Base-by-base conservation (phyloP, 1,139 yeast genomes). In the Hemisphaericaspora subhashii region DNA sequence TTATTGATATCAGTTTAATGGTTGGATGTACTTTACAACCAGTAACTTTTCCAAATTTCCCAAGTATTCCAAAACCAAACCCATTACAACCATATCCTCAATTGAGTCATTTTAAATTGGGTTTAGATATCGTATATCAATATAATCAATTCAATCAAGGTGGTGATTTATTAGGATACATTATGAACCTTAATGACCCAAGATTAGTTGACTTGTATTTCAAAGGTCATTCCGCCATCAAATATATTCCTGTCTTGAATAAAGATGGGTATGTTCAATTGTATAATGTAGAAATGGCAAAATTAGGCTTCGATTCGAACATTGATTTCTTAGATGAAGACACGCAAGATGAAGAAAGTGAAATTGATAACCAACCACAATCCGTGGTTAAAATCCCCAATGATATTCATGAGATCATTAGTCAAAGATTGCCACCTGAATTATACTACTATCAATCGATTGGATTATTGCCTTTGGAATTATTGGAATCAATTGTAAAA, bases 391-490 rank as follows among this genome's bases (percentile, higher is more conserved):
- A 66, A 46, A 71, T 82, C 21, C 98, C 98, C 10, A 77, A 78
- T 45, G 95, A 89, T 58, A 70, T 87, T 16, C 95, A 87, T 55
- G 92, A 84, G 36, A 77, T 90, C 38, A 74, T 92, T 37, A 89
- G 95, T 4, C 90, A 86, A 58, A 77, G 94, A 54, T 69, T 92
- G 39, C 96, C 98, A 1, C 86, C 89, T 35, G 98, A 90, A 62
- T 71, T 86, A 33, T 83, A 81, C 55, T 88, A 84, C 55, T 92
- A 89, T 60, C 80, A 82, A 54, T 83, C 95, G 0, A 63, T 85
- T 39, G 98, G 98, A 1, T 58, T 90, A 31, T 66, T 85, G 18
- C 79, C 85, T 6, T 70, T 86, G 6, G 81, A 79, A 43, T 58
- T 86, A 29, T 69, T 86, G 37, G 86, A 85, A 46, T 78, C 88